Conservation (phyloP, 2,329 filamentous ascomycete genomes). For the Truncatella angustata region DNA sequence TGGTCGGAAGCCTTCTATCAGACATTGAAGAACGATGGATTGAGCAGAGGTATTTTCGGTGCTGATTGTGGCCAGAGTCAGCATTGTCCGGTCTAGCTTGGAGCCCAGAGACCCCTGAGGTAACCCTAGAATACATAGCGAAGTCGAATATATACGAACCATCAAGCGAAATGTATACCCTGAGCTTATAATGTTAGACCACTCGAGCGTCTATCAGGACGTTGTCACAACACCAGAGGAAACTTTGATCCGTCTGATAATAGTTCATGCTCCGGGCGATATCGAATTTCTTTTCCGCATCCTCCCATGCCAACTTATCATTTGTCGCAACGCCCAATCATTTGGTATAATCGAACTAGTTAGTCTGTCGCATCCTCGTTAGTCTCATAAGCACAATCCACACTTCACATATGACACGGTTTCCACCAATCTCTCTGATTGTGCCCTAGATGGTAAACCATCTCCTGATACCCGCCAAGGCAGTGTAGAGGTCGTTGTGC, state of each 20-base stretch:
- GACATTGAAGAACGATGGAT: conserved; percentile 88
- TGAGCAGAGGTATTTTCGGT: conserved; percentile 87
- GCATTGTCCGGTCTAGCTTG: no score
- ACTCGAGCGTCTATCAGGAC: no score
- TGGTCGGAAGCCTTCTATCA: conserved; percentile 77
- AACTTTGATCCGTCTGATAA: neutral
- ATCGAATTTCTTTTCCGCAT: neutral
- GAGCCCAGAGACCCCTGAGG: no score
- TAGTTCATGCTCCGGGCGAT: neutral
- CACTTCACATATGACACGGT: conserved; percentile 47
- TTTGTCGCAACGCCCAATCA: neutral
- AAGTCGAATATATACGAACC: no score
- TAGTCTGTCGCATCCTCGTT: conserved; percentile 2
- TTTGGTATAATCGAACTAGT: conserved; percentile 1
- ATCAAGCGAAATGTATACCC: no score
- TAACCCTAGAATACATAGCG: no score
- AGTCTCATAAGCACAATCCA: conserved; percentile 52
- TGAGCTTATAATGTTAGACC: neutral
- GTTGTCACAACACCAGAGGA: neutral
- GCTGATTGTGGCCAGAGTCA: conserved; percentile 42
- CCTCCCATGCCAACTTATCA: conserved; percentile 2
- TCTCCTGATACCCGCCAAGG: conserved; percentile 18
- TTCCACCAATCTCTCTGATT: conserved; percentile 45
- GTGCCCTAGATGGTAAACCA: conserved; percentile 47
- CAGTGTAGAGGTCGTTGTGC: conserved; percentile 53